phyloP scores from a whole-genome alignment of 176 grass and related monocot genomes.

The Aegilops tauschii region DNA sequence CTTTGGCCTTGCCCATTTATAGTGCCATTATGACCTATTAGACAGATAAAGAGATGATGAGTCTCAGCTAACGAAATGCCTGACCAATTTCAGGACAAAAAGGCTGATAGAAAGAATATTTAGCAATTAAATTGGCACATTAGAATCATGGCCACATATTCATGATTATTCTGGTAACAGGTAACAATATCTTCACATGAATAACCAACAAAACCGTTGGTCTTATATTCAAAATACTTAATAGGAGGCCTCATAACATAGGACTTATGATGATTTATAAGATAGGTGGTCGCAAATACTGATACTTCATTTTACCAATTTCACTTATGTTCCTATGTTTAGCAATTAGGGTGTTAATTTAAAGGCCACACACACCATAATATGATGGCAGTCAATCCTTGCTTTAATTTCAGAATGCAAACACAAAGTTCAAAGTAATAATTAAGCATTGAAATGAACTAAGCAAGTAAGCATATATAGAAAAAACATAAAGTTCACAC shows the following conservation, averaged over 20 bases:
- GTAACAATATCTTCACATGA: neutral
- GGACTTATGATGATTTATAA: neutral
- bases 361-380: neutral
- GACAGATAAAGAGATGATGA: slow-evolving; percentile 4
- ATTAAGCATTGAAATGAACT: neutral
- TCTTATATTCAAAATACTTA: neutral
- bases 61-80: neutral
- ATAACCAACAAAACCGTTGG: neutral
- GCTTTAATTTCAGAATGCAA: slow-evolving; percentile 19
- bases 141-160: slow-evolving; percentile 20
- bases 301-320: neutral
- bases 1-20: slow-evolving; percentile 82
- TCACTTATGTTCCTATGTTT: neutral
- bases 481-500: neutral
- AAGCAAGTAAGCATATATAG: neutral
- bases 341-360: neutral
- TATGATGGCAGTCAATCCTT: neutral
- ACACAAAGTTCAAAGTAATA: neutral
- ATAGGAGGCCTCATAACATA: neutral
- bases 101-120: neutral
- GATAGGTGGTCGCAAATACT: neutral
- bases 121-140: neutral
- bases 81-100: neutral
- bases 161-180: neutral
- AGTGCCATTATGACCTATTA: slow-evolving; percentile 83